Conservation (phyloP, 495 filamentous ascomycete genomes). For the Oidiodendron maius region DNA sequence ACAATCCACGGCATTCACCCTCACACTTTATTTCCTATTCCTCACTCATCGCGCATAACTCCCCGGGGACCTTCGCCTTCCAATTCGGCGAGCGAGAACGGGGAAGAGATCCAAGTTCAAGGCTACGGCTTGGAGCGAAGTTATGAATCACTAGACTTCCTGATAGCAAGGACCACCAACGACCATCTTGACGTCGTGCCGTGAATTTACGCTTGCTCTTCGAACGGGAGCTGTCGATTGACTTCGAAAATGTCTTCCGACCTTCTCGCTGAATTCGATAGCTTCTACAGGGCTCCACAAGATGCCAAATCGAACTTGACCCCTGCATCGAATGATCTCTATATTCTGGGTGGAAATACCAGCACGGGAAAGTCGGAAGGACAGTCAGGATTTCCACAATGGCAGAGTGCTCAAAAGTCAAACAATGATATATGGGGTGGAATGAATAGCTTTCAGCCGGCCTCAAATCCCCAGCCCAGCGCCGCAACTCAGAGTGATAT, state of each 20-base stretch:
- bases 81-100: too few relatives aligned
- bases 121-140: too few relatives aligned
- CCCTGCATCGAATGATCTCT: conserved; percentile 18
- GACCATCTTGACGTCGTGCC: too few relatives aligned
- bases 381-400: neutral
- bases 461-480: neutral
- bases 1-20: too few relatives aligned
- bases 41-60: too few relatives aligned
- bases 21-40: too few relatives aligned
- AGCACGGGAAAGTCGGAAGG: neutral
- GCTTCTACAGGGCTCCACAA: conserved; percentile 21
- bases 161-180: too few relatives aligned
- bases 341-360: conserved; percentile 6
- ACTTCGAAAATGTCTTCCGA: conserved; percentile 62
- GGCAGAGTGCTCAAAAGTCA: conserved; percentile 1
- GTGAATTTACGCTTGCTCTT: too few relatives aligned
- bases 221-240: neutral
- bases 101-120: too few relatives aligned
- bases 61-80: too few relatives aligned
- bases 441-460: conserved; percentile 6
- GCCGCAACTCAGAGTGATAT: conserved; percentile 13
- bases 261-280: conserved; percentile 66
- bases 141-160: too few relatives aligned
- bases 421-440: conserved; percentile 20
- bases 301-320: neutral